phyloP scores from a whole-genome alignment of 768 basidiomycete genomes.

The Tulasnella sp. region DNA sequence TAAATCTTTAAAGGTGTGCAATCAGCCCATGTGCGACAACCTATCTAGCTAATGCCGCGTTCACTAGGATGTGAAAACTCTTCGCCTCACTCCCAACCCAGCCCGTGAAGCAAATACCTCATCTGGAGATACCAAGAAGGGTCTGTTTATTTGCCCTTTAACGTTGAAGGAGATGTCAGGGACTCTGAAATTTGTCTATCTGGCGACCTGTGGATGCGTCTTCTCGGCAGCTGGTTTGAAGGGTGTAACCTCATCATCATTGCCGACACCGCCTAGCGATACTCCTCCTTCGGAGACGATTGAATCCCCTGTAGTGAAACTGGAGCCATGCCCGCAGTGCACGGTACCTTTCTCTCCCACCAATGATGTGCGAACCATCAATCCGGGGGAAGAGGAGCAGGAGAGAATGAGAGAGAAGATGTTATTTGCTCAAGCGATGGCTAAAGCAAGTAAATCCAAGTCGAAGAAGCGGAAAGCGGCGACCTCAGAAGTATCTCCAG shows the following conservation, averaged over 20 bases:
- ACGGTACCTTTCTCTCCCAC: constrained; percentile 48
- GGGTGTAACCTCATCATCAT: constrained; percentile 37
- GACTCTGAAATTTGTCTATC: constrained; percentile 70
- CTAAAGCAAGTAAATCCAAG: constrained; percentile 37
- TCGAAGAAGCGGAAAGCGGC: constrained; percentile 52
- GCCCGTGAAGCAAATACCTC: constrained; percentile 29
- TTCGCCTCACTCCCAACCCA: constrained; percentile 70
- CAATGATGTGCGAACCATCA: constrained; percentile 49
- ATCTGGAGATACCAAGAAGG: constrained; percentile 28
- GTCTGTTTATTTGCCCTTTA: constrained; percentile 81
- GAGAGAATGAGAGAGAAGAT: constrained; percentile 42
- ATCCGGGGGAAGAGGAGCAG: constrained; percentile 57
- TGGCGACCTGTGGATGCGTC: constrained; percentile 78
- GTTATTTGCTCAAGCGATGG: constrained; percentile 42
- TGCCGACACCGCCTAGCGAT: constrained; percentile 24
- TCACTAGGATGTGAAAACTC: constrained; percentile 68
- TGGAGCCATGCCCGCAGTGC: constrained; percentile 67
- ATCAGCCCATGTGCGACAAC: constrained; percentile 24
- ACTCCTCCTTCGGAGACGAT: neutral
- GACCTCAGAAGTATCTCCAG: constrained; percentile 19
- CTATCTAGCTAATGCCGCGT: neutral
- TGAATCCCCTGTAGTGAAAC: constrained; percentile 20
- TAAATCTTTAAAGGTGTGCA: constrained; percentile 77
- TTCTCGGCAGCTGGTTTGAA: constrained; percentile 77
- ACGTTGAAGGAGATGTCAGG: constrained; percentile 95